These are phyloP conservation scores for Fusarium nurragi DNA, from an alignment of 2,329 filamentous ascomycete species.

Conservation along the genomic window DNA sequence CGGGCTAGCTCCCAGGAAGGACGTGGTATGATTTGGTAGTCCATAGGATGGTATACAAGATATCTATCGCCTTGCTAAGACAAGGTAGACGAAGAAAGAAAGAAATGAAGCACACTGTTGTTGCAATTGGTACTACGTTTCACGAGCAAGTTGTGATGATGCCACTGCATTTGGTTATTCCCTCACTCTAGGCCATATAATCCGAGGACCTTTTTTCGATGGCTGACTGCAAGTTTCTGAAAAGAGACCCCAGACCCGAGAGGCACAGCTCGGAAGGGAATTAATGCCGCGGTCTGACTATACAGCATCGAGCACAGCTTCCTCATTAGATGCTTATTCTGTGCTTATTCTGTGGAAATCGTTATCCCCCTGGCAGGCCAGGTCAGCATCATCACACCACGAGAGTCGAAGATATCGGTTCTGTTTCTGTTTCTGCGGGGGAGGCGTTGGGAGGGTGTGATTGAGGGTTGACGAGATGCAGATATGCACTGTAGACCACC, in stretches of 20 bases:
- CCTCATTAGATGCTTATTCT: constrained; percentile 10
- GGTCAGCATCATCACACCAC: constrained; percentile 36
- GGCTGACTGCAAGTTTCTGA: constrained; percentile 9
- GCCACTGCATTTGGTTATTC: background rate
- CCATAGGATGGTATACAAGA: constrained; percentile 13
- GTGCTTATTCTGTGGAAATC: constrained; percentile 12
- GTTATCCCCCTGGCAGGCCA: constrained; percentile 2
- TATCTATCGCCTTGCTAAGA: constrained; percentile 18
- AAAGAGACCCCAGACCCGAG: constrained; percentile 34
- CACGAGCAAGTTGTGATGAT: background rate
- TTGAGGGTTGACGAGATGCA: constrained; percentile 21
- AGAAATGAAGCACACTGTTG: constrained; percentile 2
- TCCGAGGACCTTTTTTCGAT: constrained; percentile 1
- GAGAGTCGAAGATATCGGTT: background rate
- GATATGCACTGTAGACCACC: background rate
- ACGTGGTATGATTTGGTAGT: constrained; percentile 3
- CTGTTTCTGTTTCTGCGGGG: constrained; percentile 6
- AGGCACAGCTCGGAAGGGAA: constrained; percentile 5
- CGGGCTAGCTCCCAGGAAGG: constrained; percentile 43
- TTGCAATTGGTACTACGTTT: background rate
- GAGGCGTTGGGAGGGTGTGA: constrained; percentile 15
- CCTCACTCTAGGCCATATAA: constrained; percentile 1
- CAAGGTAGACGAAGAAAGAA: constrained; percentile 12
- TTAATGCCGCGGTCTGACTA: constrained; percentile 23
- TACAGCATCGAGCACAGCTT: background rate